phyloP scores from a whole-genome alignment of 192 early-diverging fungal genomes.

The Globomyces pollinis-pini region DNA sequence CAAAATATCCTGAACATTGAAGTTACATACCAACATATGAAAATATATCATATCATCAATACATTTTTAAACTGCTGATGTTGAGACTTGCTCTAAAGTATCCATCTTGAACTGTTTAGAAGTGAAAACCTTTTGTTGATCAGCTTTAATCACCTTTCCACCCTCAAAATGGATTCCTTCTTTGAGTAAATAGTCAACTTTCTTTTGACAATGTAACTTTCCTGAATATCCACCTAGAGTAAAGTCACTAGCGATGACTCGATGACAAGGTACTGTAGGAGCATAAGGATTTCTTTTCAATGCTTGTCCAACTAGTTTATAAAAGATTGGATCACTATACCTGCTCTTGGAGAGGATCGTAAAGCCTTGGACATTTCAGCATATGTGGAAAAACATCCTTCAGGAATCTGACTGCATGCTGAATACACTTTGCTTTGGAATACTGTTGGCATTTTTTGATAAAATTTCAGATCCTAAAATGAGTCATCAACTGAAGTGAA shows the following conservation, averaged over 20 bases:
- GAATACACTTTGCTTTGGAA: neutral
- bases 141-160: too few relatives aligned
- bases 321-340: too few relatives aligned
- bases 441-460: neutral
- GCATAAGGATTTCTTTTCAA: constrained; percentile 4
- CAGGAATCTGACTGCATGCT: neutral
- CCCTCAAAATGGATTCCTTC: constrained; percentile 2
- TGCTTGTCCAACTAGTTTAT: constrained; percentile 14
- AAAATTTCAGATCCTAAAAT: too few relatives aligned
- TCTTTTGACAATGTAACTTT: neutral
- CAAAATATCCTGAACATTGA: too few relatives aligned
- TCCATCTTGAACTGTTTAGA: too few relatives aligned
- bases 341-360: neutral
- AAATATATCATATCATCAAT: too few relatives aligned
- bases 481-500: too few relatives aligned
- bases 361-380: neutral
- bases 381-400: neutral
- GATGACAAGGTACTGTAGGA: constrained; percentile 5
- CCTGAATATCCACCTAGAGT: neutral
- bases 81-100: too few relatives aligned
- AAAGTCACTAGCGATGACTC: neutral
- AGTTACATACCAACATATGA: too few relatives aligned
- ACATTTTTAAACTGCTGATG: too few relatives aligned
- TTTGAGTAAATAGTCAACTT: neutral
- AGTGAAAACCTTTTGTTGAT: too few relatives aligned